Evolutionary conservation across 768 basidiomycete species (phyloP), one percentile per base, ranked within the genome.

Genomic region (Bullera alba): DNA sequence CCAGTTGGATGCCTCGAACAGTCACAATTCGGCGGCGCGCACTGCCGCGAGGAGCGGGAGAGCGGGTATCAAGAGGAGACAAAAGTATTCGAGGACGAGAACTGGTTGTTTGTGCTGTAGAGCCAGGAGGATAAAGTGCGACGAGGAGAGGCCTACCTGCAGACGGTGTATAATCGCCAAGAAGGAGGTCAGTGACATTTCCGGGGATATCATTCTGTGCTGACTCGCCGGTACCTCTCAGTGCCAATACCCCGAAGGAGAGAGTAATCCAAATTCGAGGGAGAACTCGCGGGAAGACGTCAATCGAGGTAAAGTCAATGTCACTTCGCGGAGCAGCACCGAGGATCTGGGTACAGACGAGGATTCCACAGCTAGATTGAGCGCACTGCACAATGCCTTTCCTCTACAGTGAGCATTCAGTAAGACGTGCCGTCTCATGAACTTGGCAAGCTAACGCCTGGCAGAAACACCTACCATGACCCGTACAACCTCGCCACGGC

Each of bases 101-200:
- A 90, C 89, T 1, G 91, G 91, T 21, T 96, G 91, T 70, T 75
- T 93, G 69, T 91, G 87, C 36, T 96, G 91, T 79, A 80, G 91
- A 62, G 81, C 82, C 56, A 91, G 92, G 78, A 87, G 93, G 78
- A 88, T 96, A 66, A 95, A 95, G 85, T 96, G 91, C 73, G 91
- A 92, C 70, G 91, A 96, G 74, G 79, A 80, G 12, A 87, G 90
- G 69, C 91, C 90, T 48, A 80, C 78, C 50, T 93, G 90, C 75
- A 81, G 82, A 77, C 81, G 88, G 29, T 93, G 89, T 63, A 80
- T 82, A 22, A 86, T 87, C 71, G 84, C 86, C 8, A 85, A 88
- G 63, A 79, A 87, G 72, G 85, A 88, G 37, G 66, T 70, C 21
- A 25, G 12, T 51, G 15, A 29, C 50, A 26, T 16, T 45, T 10